Conservation (phyloP, 2,329 filamentous ascomycete genomes). For the Teratosphaeria destructans region DNA sequence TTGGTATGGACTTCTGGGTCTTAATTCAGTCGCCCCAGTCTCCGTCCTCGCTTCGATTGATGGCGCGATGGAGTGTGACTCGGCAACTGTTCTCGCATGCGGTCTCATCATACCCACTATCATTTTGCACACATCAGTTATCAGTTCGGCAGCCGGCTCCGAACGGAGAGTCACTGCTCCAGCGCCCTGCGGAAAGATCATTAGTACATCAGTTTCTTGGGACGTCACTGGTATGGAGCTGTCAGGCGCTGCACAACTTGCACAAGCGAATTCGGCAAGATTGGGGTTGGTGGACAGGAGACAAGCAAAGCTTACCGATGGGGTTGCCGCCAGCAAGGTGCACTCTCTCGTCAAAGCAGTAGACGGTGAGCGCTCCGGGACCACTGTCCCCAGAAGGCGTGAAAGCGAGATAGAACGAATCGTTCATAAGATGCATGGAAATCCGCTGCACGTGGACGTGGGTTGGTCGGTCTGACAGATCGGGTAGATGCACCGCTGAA, state of each 20-base stretch:
- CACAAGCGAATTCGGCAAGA: not conserved
- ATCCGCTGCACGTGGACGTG: too few species aligned
- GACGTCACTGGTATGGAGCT: not conserved
- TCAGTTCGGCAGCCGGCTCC: not conserved
- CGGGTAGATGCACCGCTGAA: not conserved
- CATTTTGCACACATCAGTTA: not conserved
- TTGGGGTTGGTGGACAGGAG: not conserved
- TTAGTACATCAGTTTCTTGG: not conserved
- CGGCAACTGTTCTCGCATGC: too few species aligned
- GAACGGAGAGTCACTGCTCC: not conserved
- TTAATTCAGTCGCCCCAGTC: too few species aligned
- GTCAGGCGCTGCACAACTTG: not conserved
- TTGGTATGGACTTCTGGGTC: too few species aligned
- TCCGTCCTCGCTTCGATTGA: too few species aligned
- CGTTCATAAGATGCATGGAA: not conserved
- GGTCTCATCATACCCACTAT: too few species aligned
- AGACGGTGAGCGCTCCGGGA: not conserved
- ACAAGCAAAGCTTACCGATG: not conserved
- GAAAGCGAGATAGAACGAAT: not conserved
- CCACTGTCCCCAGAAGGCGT: not conserved
- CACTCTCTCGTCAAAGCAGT: not conserved
- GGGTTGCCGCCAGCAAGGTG: not conserved
- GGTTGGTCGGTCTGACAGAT: too few species aligned
- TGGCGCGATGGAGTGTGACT: too few species aligned
- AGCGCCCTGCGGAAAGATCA: not conserved